Percentiles rank a stretch among this genome's conserved stretches.
Conservation (phyloP, 148 eudicot species). For the Pouteria glomerata region DNA sequence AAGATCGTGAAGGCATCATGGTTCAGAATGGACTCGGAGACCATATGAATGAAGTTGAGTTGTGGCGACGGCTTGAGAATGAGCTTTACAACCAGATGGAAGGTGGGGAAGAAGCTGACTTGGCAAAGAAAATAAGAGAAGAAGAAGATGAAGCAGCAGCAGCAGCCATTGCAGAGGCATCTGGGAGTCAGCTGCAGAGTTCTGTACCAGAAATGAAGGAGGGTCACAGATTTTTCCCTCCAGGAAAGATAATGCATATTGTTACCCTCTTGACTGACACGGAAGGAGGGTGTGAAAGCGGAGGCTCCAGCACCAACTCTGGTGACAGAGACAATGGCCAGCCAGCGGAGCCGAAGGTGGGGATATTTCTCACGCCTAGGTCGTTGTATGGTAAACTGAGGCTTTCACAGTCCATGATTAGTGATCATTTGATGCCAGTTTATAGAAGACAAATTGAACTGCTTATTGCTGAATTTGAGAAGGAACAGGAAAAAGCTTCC, state of each 20-base stretch:
- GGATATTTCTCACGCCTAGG: conserved; percentile 73
- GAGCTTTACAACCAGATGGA: conserved; percentile 67
- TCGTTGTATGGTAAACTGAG: conserved; percentile 76
- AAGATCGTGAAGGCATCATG: conserved; percentile 38
- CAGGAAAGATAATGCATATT: conserved; percentile 82
- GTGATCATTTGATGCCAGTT: conserved; percentile 92
- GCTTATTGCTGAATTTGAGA: conserved; percentile 59
- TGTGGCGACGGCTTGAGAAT: conserved; percentile 88
- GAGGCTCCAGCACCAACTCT: conserved; percentile 23
- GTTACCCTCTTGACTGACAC: too few relatives aligned
- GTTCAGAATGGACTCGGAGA: conserved; percentile 57
- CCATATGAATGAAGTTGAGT: conserved; percentile 68
- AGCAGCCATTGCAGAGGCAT: conserved; percentile 60
- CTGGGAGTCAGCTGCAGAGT: conserved; percentile 35
- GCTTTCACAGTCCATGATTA: conserved; percentile 85
- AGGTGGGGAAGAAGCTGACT: conserved; percentile 48
- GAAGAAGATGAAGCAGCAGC: too few relatives aligned
- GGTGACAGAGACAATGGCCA: conserved; percentile 19
- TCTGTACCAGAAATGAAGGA: conserved; percentile 58
- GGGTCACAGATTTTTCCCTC: conserved; percentile 77
- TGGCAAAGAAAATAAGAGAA: conserved; percentile 68
- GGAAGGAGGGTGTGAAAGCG: conserved; percentile 26
- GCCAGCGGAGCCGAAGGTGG: conserved; percentile 46
- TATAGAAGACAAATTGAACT: conserved; percentile 87
- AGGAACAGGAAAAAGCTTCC: conserved; percentile 25